Percentiles rank a stretch among this genome's conserved stretches.
phyloP scores from a whole-genome alignment of 306 rosid genomes.

The Begonia loranthoides region DNA sequence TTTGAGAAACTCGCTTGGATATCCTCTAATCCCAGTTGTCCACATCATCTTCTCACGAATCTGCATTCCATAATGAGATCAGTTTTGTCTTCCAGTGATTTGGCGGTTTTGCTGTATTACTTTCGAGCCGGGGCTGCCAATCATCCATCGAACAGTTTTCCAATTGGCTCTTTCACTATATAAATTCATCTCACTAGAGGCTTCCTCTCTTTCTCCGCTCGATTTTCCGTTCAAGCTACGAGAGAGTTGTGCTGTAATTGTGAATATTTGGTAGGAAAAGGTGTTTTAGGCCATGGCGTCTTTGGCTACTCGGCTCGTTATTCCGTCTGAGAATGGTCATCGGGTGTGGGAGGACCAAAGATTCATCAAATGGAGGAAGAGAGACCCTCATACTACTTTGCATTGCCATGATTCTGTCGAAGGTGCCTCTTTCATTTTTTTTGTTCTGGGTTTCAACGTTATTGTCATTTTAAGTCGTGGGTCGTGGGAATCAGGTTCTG shows the following conservation, averaged over 20 bases:
- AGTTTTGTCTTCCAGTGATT: no score
- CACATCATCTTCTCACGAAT: no score
- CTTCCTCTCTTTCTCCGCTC: neutral
- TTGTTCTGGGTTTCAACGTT: neutral
- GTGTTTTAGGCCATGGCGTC: slow-evolving; percentile 23
- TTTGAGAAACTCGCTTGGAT: no score
- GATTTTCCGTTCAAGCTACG: neutral
- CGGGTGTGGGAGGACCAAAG: slow-evolving; percentile 85
- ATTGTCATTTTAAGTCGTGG: neutral
- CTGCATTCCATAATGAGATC: no score
- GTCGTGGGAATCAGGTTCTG: neutral
- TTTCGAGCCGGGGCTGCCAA: no score
- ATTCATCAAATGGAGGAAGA: slow-evolving; percentile 83
- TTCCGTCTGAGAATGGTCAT: slow-evolving; percentile 36
- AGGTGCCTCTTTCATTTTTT: slow-evolving; percentile 24
- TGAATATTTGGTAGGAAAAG: neutral
- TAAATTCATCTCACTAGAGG: neutral
- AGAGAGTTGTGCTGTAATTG: neutral
- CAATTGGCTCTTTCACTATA: no score
- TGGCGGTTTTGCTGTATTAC: no score
- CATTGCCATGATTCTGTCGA: slow-evolving; percentile 86
- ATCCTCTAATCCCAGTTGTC: no score
- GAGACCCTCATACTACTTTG: slow-evolving; percentile 71
- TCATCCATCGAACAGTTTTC: no score
- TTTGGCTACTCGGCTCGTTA: slow-evolving; percentile 34